Conservation (phyloP, 768 basidiomycete genomes). For the Trametes cinnabarina region DNA sequence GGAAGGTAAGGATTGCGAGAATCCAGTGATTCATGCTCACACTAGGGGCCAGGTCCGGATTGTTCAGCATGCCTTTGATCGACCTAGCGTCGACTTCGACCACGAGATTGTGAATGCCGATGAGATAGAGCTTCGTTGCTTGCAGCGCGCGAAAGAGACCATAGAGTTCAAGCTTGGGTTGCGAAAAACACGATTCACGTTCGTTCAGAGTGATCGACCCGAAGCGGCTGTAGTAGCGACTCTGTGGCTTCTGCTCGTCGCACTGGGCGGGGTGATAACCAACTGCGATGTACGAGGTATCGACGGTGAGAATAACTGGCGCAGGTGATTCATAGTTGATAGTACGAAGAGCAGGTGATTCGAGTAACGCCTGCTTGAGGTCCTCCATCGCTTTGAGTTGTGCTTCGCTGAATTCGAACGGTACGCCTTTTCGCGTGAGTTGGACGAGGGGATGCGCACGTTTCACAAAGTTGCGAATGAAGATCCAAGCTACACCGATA, state of each 20-base stretch:
- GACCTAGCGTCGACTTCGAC: constrained; percentile 20
- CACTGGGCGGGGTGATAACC: background rate
- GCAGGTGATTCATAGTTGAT: constrained; percentile 21
- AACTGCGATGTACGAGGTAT: constrained; percentile 2
- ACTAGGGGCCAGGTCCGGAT: constrained; percentile 38
- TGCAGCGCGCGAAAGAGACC: constrained; percentile 21
- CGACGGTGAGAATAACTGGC: constrained; percentile 21
- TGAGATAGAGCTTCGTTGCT: constrained; percentile 21
- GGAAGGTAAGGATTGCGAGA: constrained; percentile 34
- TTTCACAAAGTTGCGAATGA: too few relatives aligned
- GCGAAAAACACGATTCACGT: constrained; percentile 28
- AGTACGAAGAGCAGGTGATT: constrained; percentile 7
- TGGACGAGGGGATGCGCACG: too few relatives aligned
- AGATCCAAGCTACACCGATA: too few relatives aligned
- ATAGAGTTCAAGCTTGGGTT: constrained; percentile 30
- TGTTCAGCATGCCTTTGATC: constrained; percentile 33
- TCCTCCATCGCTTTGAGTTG: too few relatives aligned
- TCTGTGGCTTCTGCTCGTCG: constrained; percentile 11
- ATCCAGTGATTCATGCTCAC: constrained; percentile 43
- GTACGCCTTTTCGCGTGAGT: too few relatives aligned
- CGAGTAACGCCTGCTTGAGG: constrained; percentile 14
- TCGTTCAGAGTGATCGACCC: constrained; percentile 3
- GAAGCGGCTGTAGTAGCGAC: constrained; percentile 31
- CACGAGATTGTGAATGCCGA: constrained; percentile 21
- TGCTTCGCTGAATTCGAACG: too few relatives aligned